Base-by-base conservation (phyloP, 345 rosid genomes). In the Adansonia digitata region DNA sequence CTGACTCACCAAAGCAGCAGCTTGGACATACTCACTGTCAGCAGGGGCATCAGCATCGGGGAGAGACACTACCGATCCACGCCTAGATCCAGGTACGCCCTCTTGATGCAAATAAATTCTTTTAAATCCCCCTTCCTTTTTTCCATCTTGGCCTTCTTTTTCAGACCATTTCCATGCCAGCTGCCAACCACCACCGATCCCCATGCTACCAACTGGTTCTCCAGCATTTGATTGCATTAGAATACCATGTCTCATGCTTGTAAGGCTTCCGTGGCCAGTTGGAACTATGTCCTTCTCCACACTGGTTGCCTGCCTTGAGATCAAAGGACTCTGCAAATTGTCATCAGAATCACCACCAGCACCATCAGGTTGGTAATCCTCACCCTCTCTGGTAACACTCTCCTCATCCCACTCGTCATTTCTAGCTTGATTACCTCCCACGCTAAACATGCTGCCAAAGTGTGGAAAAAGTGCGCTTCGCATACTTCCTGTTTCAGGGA, bases 161-260 rank as follows among this genome's bases (percentile, higher is more conserved):
- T 90, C 93, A 12, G 92, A 72, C 93, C 97, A 93, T 84, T 95
- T 87, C 98, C 97, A 95, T n/a, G 97, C 97, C 79, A 95, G 84
- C 80, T 95, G 98, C 99, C 99, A 95, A 45, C 97, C 98, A 43
- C 98, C 94, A 65, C 99, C 98, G 73, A 93, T 93, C 74, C 87
- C 97, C 79, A 85, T 81, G 65, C 90, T 82, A 18, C 90, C 85
- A 37, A 71, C 78, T 24, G 79, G 81, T 46, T 86, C 91, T 67
- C 90, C 92, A 2, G 79, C 84, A 81, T 82, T 85, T 64, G 87
- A 94, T 55, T 83, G 89, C 63, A 80, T 61, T 77, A 83, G 80
- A 81, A 90, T 85, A 27, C 94, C 96, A 14, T 85, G 90, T 78
- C 94, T 84, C 77, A 86, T 77, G 72, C 84, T 80, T 60, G 86